A percentile compares a stretch with the other conserved stretches of the same genome.
phyloP scores from a whole-genome alignment of 2,329 filamentous ascomycete genomes.

The Trichoderma endophyticum region DNA sequence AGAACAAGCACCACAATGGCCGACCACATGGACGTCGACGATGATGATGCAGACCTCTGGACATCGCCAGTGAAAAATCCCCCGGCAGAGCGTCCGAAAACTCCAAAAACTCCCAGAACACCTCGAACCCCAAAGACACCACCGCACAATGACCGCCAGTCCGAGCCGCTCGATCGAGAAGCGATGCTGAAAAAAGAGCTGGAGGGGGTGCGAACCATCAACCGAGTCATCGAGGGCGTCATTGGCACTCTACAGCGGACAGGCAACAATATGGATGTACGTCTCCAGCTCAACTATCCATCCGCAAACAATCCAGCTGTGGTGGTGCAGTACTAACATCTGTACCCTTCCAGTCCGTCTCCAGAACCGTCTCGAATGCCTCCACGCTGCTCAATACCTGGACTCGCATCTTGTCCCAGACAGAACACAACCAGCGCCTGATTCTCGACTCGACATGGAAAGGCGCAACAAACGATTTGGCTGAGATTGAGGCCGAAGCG shows the following conservation, averaged over 20 bases:
- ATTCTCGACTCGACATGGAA: conserved; percentile 87
- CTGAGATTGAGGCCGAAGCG: conserved; percentile 81
- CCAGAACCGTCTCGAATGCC: conserved; percentile 79
- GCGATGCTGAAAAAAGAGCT: conserved; percentile 74
- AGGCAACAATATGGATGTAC: conserved; percentile 73
- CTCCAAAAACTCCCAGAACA: conserved; percentile 46
- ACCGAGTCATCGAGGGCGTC: conserved; percentile 79
- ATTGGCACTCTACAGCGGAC: conserved; percentile 69
- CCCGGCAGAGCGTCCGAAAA: conserved; percentile 31
- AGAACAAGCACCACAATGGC: conserved; percentile 34
- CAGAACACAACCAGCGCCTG: conserved; percentile 92
- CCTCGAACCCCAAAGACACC: conserved; percentile 48
- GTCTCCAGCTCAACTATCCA: not conserved
- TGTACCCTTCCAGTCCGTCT: conserved; percentile 62
- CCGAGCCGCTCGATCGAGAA: conserved; percentile 62
- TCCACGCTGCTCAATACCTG: conserved; percentile 90
- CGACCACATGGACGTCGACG: conserved; percentile 45
- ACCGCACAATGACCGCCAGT: conserved; percentile 36
- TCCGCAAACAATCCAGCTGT: not conserved
- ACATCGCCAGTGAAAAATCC: conserved; percentile 41
- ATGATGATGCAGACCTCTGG: conserved; percentile 50
- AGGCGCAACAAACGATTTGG: conserved; percentile 79
- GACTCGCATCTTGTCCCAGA: conserved; percentile 94
- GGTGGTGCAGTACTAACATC: not conserved
- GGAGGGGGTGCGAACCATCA: conserved; percentile 79